Base-by-base conservation (phyloP, 805 yeast species). In the Metschnikowia vanudenii region DNA sequence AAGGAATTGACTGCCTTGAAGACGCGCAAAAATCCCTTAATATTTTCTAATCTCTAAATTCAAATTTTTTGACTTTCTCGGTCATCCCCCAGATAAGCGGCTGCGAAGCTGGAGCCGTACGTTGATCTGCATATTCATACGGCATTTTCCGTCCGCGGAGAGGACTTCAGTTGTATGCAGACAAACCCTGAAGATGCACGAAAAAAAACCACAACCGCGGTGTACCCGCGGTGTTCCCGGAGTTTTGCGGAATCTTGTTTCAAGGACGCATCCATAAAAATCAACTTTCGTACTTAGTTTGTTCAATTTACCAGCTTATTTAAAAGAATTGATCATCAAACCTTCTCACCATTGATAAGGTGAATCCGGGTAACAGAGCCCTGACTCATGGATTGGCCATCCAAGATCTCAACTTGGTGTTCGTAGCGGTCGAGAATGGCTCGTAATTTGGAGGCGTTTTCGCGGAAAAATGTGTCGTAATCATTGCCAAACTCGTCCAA, bases 401-500 rank as follows among this genome's bases (percentile, higher is more conserved):
- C 54, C 3, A 51, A 39, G 7, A 49, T 44, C 31, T 45, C 48
- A 13, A 41, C 36, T n/a, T 33, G 19, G 16, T 40, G 49, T 14
- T 47, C 47, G 14, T 50, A 52, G 20, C 51, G 53, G 30, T 51
- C 37, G 18, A 54, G 48, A 16, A 51, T 46, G 28, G 45, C 49
- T 9, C 53, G 32, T 16, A 53, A 33, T 37, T 50, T 51, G 18
- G 43, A 37, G 16, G 62, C 63, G 46, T 65, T 58, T 18, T 45
- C 45, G 17, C 41, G 39, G 53, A 63, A 62, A 39, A 62, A 58
- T 22, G 48, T 59, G 22, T 59, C 67, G 47, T 61, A 64, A 32
- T 68, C 67, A 48, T 61, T 71, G 16, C 65, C 74, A 39, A 62
- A 60, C 49, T 66, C 71, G 53, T 73, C 78, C 24, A 65, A 56